Conservation (phyloP, 1,284 basidiomycete genomes). For the Athelia psychrophila region DNA sequence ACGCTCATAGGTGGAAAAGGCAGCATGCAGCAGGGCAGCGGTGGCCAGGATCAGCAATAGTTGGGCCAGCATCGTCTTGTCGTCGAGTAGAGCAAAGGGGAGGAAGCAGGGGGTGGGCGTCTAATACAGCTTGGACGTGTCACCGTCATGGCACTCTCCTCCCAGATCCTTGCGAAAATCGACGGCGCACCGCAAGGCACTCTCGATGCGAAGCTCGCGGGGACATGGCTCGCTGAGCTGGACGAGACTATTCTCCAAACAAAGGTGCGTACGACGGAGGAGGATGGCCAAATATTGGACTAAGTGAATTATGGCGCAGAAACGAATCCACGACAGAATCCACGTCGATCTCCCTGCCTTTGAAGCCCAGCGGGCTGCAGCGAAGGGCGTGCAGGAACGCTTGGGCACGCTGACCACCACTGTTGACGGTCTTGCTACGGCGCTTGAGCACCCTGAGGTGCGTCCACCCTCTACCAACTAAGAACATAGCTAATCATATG, state of each 20-base stretch:
- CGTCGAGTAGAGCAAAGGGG: background rate
- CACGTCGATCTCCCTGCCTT: conserved; percentile 60
- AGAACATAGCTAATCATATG: conserved; percentile 8
- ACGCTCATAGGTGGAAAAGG: conserved; percentile 66
- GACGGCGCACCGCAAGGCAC: conserved; percentile 56
- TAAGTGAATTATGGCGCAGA: conserved; percentile 31
- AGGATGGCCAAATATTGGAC: too few species aligned
- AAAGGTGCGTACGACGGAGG: conserved; percentile 57
- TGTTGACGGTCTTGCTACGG: conserved; percentile 47
- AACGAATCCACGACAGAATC: conserved; percentile 65
- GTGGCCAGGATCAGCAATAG: conserved; percentile 42
- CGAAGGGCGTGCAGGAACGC: conserved; percentile 61
- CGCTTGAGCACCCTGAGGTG: conserved; percentile 60
- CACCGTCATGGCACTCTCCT: conserved; percentile 60
- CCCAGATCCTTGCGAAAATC: conserved; percentile 64
- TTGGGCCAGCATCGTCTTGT: conserved; percentile 39
- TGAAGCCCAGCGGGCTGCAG: conserved; percentile 57
- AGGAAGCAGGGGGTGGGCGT: too few species aligned
- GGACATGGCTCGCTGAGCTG: conserved; percentile 69
- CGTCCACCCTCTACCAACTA: conserved; percentile 8
- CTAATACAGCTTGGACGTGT: background rate
- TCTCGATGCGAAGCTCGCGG: conserved; percentile 55
- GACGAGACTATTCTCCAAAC: conserved; percentile 64
- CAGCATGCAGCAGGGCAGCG: conserved; percentile 49
- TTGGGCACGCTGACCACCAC: conserved; percentile 48